A percentile compares a stretch with the other conserved stretches of the same genome.
phyloP scores from a whole-genome alignment of 495 filamentous ascomycete genomes.

The Xylaria nigripes region DNA sequence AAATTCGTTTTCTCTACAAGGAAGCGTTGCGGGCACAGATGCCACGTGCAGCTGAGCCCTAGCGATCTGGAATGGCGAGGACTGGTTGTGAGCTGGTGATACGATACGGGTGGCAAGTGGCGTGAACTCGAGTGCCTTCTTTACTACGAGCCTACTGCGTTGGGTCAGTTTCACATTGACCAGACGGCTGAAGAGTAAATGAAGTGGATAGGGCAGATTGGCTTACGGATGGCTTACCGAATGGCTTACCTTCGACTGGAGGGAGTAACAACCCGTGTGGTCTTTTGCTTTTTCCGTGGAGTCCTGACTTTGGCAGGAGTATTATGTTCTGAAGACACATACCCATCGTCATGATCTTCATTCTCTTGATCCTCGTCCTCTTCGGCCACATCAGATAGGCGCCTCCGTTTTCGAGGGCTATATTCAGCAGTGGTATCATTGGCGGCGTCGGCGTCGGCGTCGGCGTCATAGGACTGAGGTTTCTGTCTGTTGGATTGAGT shows the following conservation, averaged over 20 bases:
- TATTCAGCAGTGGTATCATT: constrained; percentile 31
- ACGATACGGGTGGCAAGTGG: constrained; percentile 83
- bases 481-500: constrained; percentile 65
- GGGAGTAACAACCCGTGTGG: constrained; percentile 18
- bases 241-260: constrained; percentile 22
- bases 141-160: constrained; percentile 63
- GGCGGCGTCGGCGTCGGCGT: constrained; percentile 44
- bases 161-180: constrained; percentile 53
- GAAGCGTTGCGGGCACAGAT: constrained; percentile 77
- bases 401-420: constrained; percentile 4
- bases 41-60: constrained; percentile 87
- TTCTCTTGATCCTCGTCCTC: constrained; percentile 21
- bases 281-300: constrained; percentile 33
- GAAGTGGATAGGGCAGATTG: not conserved
- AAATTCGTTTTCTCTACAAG: constrained; percentile 90
- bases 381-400: constrained; percentile 13
- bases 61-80: constrained; percentile 85
- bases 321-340: constrained; percentile 38
- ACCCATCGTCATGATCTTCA: constrained; percentile 28
- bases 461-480: constrained; percentile 36
- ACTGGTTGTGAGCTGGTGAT: constrained; percentile 64
- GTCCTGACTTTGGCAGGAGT: constrained; percentile 24
- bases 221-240: constrained; percentile 6
- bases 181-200: not conserved
- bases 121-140: constrained; percentile 91